Percentiles rank a stretch among this genome's conserved stretches.
phyloP scores from a whole-genome alignment of 768 basidiomycete genomes.

The button mushroom (Agaricus bisporus) region DNA sequence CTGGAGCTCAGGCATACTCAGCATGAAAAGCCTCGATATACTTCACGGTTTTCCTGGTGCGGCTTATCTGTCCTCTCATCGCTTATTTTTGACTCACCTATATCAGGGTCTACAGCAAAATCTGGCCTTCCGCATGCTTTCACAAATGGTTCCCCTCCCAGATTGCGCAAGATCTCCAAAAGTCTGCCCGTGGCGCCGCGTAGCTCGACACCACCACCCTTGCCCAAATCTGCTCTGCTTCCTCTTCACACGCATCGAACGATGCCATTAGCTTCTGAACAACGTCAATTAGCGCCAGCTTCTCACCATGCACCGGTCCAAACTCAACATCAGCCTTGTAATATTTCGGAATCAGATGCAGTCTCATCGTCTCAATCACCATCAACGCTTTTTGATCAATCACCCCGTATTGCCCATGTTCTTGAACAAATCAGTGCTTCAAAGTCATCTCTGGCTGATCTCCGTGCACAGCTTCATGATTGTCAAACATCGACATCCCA shows the following conservation, averaged over 20 bases:
- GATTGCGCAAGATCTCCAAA: slow-evolving; percentile 41
- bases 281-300: slow-evolving; percentile 21
- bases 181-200: slow-evolving; percentile 34
- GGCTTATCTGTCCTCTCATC: slow-evolving; percentile 14
- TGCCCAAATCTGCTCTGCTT: slow-evolving; percentile 76
- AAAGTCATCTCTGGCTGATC: slow-evolving; percentile 57
- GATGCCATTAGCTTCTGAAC: slow-evolving; percentile 23
- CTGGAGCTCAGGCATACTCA: slow-evolving; percentile 73
- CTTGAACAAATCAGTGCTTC: slow-evolving; percentile 64
- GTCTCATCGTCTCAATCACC: slow-evolving; percentile 29
- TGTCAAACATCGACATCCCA: slow-evolving; percentile 49
- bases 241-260: slow-evolving; percentile 64
- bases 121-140: slow-evolving; percentile 39
- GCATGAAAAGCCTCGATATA: slow-evolving; percentile 67
- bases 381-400: slow-evolving; percentile 51
- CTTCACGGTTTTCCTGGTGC: slow-evolving; percentile 63
- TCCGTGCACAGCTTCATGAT: slow-evolving; percentile 65
- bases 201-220: slow-evolving; percentile 74
- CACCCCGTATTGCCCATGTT: slow-evolving; percentile 68
- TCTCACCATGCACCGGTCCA: slow-evolving; percentile 23
- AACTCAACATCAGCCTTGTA: slow-evolving; percentile 12
- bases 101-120: slow-evolving; percentile 44
- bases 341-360: slow-evolving; percentile 22
- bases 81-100: slow-evolving; percentile 8
- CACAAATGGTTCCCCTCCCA: slow-evolving; percentile 47